These are phyloP conservation scores for Peniophora sp. DNA, from an alignment of 1,284 basidiomycete genomes.

Conservation along the genomic window DNA sequence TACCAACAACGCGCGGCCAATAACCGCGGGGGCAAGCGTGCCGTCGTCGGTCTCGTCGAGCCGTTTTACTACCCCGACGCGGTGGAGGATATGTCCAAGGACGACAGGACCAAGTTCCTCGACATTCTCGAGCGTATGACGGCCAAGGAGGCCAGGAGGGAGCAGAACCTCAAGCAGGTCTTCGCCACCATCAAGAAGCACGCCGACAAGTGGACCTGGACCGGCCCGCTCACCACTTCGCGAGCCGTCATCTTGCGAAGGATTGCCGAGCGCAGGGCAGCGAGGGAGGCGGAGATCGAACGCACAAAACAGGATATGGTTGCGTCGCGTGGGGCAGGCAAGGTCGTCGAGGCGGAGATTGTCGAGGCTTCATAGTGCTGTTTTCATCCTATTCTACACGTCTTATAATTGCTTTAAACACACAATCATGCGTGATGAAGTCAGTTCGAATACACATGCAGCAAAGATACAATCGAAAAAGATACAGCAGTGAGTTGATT, in stretches of 20 bases:
- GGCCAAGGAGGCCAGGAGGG: conserved; percentile 32
- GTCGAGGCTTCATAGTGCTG: too few species aligned
- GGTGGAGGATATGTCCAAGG: neutral
- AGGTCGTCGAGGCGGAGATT: too few species aligned
- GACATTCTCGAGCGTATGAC: conserved; percentile 54
- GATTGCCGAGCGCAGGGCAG: conserved; percentile 46
- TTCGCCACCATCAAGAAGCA: conserved; percentile 36
- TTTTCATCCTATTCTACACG: too few species aligned
- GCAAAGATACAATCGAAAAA: too few species aligned
- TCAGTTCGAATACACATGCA: too few species aligned
- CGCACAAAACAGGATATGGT: neutral
- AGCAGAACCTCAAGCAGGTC: conserved; percentile 30
- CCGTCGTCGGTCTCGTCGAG: conserved; percentile 80
- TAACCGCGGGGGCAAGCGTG: conserved; percentile 73
- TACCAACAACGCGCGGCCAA: conserved; percentile 11
- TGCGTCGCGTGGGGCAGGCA: too few species aligned
- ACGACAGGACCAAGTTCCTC: neutral
- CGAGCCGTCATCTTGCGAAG: conserved; percentile 35
- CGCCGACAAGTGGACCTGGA: conserved; percentile 37
- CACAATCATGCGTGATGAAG: too few species aligned
- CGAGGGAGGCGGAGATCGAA: conserved; percentile 35
- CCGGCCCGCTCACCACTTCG: conserved; percentile 24
- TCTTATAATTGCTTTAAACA: too few species aligned
- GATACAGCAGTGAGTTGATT: too few species aligned
- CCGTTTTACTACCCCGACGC: conserved; percentile 82